Conservation (phyloP, 352 stramenopile species). For the Thraustotheca clavata region DNA sequence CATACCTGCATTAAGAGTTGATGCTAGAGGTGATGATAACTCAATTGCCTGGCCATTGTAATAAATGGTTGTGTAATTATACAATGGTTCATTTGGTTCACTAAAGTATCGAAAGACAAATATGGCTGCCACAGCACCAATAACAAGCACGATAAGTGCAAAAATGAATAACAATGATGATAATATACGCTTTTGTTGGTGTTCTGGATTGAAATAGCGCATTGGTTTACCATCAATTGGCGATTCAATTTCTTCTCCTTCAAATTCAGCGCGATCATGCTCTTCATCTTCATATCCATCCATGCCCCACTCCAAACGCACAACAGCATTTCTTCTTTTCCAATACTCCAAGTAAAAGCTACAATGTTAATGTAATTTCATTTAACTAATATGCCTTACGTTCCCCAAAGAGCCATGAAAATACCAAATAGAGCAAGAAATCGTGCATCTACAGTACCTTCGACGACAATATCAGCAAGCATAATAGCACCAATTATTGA, state of each 20-base stretch:
- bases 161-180: slow-evolving; percentile 62
- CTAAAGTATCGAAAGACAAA: slow-evolving; percentile 62
- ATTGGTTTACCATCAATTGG: slow-evolving; percentile 64
- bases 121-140: slow-evolving; percentile 52
- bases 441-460: slow-evolving; percentile 43
- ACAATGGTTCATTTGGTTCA: slow-evolving; percentile 34
- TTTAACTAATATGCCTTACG: too few relatives aligned
- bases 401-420: slow-evolving; percentile 78
- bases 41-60: too few relatives aligned
- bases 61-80: slow-evolving; percentile 53
- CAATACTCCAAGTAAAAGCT: slow-evolving; percentile 80
- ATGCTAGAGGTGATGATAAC: slow-evolving; percentile 43
- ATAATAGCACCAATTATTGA: slow-evolving; percentile 83
- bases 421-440: slow-evolving; percentile 67
- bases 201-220: slow-evolving; percentile 62
- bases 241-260: slow-evolving; percentile 60
- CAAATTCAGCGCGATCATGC: slow-evolving; percentile 52
- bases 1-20: slow-evolving; percentile 46
- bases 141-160: slow-evolving; percentile 59
- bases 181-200: slow-evolving; percentile 53
- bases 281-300: slow-evolving; percentile 55
- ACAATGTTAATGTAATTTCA: too few relatives aligned
- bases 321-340: slow-evolving; percentile 64
- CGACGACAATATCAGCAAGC: slow-evolving; percentile 73
- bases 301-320: slow-evolving; percentile 71